phyloP scores from a whole-genome alignment of 768 basidiomycete species.

The Terana coerulea region DNA sequence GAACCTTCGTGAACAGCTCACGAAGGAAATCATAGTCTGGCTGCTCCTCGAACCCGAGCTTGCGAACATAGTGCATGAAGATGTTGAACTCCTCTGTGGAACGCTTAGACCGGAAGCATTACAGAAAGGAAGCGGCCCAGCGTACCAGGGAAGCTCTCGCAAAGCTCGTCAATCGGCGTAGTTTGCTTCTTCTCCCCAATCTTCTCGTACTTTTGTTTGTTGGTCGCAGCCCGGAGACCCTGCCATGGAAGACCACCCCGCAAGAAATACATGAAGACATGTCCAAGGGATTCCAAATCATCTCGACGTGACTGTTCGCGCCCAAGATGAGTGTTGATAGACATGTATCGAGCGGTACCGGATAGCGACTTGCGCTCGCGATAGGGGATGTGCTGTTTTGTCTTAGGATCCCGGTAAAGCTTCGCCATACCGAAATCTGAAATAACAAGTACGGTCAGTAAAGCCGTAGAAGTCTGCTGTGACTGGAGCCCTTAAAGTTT shows the following conservation, averaged over 20 bases:
- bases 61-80: constrained; percentile 99
- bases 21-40: constrained; percentile 98
- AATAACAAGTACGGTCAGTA: constrained; percentile 18
- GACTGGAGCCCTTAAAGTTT: no score
- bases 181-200: constrained; percentile 99
- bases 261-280: constrained; percentile 99
- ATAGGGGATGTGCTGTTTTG: constrained; percentile 98
- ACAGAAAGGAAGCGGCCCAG: no score
- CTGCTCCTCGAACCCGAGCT: constrained; percentile 94
- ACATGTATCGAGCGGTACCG: constrained; percentile 98
- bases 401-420: constrained; percentile 97
- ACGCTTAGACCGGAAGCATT: not conserved
- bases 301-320: constrained; percentile 94
- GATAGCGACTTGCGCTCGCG: constrained; percentile 95
- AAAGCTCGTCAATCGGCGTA: constrained; percentile 86
- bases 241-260: constrained; percentile 98
- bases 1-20: constrained; percentile 88
- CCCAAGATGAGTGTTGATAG: constrained; percentile 97
- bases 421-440: constrained; percentile 99
- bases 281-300: constrained; percentile 94
- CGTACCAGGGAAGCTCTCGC: constrained; percentile 94
- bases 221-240: constrained; percentile 93
- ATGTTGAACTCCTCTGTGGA: constrained; percentile 90
- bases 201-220: constrained; percentile 99
- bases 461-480: not conserved